Percentiles rank a stretch among this genome's conserved stretches.
These are phyloP conservation scores for Candida chauliodis DNA, from an alignment of 805 yeast species.

Conservation along the genomic window DNA sequence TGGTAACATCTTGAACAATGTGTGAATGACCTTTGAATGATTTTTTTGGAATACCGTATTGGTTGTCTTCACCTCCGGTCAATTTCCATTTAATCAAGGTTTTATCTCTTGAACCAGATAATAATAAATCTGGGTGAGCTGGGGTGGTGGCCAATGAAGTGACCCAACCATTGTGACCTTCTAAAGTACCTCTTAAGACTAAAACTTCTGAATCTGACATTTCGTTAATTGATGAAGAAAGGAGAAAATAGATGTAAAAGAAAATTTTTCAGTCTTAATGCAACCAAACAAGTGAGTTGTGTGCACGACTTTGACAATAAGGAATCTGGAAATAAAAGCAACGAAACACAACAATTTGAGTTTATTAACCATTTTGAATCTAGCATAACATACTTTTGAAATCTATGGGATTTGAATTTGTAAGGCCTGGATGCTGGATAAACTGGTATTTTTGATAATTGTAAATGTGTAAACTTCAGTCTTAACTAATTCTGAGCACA, in stretches of 20 bases:
- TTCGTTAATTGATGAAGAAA: constrained; percentile 10
- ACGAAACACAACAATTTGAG: too few relatives aligned
- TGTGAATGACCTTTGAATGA: constrained; percentile 98
- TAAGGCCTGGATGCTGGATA: too few relatives aligned
- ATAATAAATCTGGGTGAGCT: constrained; percentile 95
- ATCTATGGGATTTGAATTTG: too few relatives aligned
- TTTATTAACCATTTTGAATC: too few relatives aligned
- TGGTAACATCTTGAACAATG: constrained; percentile 96
- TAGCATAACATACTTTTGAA: too few relatives aligned
- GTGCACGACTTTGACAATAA: constrained; percentile 1
- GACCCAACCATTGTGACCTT: constrained; percentile 87
- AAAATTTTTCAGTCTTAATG: constrained; percentile 2
- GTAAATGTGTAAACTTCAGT: not conserved
- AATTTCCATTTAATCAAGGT: constrained; percentile 97
- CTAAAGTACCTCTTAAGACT: constrained; percentile 99
- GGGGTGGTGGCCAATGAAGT: constrained; percentile 97
- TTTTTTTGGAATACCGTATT: constrained; percentile 97
- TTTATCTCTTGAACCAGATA: constrained; percentile 99
- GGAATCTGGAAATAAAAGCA: not conserved
- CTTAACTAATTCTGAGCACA: constrained; percentile 6
- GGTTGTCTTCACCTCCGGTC: constrained; percentile 85
- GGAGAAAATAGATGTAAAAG: constrained; percentile 1
- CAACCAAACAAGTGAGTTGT: not conserved
- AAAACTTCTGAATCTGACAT: constrained; percentile 93
- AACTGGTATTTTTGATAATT: too few relatives aligned